A percentile compares a stretch with the other conserved stretches of the same genome.
phyloP scores from a whole-genome alignment of 2,329 filamentous ascomycete genomes.

The Aspergillus intermedius region DNA sequence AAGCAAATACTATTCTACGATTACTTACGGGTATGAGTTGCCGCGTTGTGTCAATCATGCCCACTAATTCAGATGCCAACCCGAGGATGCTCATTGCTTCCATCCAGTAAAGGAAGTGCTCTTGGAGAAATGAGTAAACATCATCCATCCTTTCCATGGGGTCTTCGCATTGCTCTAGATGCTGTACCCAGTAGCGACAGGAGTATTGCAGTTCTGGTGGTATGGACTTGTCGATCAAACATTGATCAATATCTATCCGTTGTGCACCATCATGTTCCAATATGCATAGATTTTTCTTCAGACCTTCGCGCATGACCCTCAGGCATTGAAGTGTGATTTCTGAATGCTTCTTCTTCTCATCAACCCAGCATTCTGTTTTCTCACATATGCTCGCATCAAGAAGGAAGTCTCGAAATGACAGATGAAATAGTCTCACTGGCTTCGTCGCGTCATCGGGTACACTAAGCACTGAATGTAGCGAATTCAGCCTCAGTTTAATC shows the following conservation, averaged over 20 bases:
- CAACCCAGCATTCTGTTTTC: conserved; percentile 11
- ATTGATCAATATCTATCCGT: conserved; percentile 5
- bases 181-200: conserved; percentile 21
- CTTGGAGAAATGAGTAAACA: conserved; percentile 10
- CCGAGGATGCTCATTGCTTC: conserved; percentile 17
- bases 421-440: conserved; percentile 18
- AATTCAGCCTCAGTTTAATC: conserved; percentile 7
- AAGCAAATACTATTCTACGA: neutral
- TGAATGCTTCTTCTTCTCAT: conserved; percentile 25
- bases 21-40: conserved; percentile 7
- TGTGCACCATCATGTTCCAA: conserved; percentile 1
- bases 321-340: conserved; percentile 23
- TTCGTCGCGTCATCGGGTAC: conserved; percentile 6
- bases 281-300: conserved; percentile 13
- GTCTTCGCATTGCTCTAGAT: conserved; percentile 11
- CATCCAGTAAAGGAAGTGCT: conserved; percentile 21
- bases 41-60: conserved; percentile 10
- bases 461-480: conserved; percentile 16
- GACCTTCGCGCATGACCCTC: conserved; percentile 4
- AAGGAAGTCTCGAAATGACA: conserved; percentile 29
- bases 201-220: conserved; percentile 18
- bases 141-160: conserved; percentile 3
- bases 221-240: conserved; percentile 9
- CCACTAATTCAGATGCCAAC: conserved; percentile 9
- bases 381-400: conserved; percentile 12